Percentiles rank a stretch among this genome's conserved stretches.
These are phyloP conservation scores for Epichloe amarillans DNA, from an alignment of 2,329 filamentous ascomycete species.

Conservation along the genomic window DNA sequence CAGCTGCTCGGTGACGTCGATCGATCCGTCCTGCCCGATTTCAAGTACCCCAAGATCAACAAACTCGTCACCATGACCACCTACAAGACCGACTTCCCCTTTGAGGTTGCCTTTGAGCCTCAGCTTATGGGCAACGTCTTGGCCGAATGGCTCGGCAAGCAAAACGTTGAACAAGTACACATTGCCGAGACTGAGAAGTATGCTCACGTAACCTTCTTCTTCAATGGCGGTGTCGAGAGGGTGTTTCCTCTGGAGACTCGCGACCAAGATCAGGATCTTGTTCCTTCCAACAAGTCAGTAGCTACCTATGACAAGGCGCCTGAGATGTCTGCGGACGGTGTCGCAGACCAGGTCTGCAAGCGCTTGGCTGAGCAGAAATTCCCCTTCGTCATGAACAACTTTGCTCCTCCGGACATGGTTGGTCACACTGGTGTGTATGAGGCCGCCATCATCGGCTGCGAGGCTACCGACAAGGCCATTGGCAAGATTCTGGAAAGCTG, in stretches of 20 bases:
- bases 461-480: conserved; percentile 87
- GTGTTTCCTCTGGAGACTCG: conserved; percentile 83
- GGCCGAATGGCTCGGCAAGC: conserved; percentile 87
- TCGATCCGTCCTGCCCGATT: conserved; percentile 79
- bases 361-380: conserved; percentile 74
- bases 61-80: conserved; percentile 89
- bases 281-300: conserved; percentile 79
- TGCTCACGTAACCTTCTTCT: conserved; percentile 98
- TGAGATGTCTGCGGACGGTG: conserved; percentile 86
- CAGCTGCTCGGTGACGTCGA: conserved; percentile 88
- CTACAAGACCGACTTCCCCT: conserved; percentile 92
- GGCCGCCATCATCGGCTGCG: conserved; percentile 72
- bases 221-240: conserved; percentile 98
- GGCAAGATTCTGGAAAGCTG: conserved; percentile 84
- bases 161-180: conserved; percentile 85
- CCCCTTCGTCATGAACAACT: conserved; percentile 99
- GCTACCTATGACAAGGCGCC: conserved; percentile 90
- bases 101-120: conserved; percentile 82
- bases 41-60: conserved; percentile 83
- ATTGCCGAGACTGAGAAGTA: conserved; percentile 99
- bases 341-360: conserved; percentile 82
- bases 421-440: conserved; percentile 97
- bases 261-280: conserved; percentile 64
- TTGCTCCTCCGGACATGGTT: conserved; percentile 98
- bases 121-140: conserved; percentile 98